Percentiles rank a stretch among this genome's conserved stretches.
Conservation (phyloP, 2,329 filamentous ascomycete genomes). For the Drechslerella dactyloides region DNA sequence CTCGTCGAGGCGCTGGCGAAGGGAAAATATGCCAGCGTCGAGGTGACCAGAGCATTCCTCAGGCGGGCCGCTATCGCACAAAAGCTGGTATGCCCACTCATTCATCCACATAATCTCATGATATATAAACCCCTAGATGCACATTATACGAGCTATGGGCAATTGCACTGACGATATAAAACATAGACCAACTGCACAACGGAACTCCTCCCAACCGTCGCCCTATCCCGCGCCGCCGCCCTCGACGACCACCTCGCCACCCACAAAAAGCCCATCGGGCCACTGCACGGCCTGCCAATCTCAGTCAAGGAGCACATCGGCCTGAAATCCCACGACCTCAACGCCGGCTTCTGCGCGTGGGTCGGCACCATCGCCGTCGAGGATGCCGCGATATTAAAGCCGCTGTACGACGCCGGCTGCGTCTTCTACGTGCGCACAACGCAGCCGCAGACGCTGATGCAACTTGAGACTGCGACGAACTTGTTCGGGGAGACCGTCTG, state of each 20-base stretch:
- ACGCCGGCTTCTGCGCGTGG: constrained; percentile 63
- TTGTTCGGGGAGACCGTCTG: constrained; percentile 64
- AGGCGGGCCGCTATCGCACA: constrained; percentile 65
- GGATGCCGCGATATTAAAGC: constrained; percentile 62
- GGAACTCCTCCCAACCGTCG: constrained; percentile 58
- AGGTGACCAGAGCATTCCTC: constrained; percentile 64
- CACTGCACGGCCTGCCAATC: constrained; percentile 62
- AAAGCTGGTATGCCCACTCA: constrained; percentile 58
- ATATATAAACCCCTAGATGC: neutral
- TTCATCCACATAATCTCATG: neutral
- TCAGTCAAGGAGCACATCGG: constrained; percentile 64
- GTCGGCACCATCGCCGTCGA: constrained; percentile 60
- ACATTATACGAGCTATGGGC: no score
- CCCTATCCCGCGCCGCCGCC: constrained; percentile 56
- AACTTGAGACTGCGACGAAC: constrained; percentile 63
- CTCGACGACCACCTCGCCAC: constrained; percentile 57
- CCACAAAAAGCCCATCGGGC: constrained; percentile 56
- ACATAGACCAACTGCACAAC: constrained; percentile 61
- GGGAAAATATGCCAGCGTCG: constrained; percentile 59
- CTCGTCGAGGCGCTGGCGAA: constrained; percentile 60
- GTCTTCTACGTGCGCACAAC: constrained; percentile 65
- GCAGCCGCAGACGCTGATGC: constrained; percentile 62
- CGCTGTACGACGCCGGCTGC: constrained; percentile 61
- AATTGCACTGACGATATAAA: neutral
- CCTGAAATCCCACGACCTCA: constrained; percentile 62